A percentile compares a stretch with the other conserved stretches of the same genome.
These are phyloP conservation scores for Bathelium albidoporum DNA, from an alignment of 495 filamentous ascomycete genomes.

Conservation along the genomic window DNA sequence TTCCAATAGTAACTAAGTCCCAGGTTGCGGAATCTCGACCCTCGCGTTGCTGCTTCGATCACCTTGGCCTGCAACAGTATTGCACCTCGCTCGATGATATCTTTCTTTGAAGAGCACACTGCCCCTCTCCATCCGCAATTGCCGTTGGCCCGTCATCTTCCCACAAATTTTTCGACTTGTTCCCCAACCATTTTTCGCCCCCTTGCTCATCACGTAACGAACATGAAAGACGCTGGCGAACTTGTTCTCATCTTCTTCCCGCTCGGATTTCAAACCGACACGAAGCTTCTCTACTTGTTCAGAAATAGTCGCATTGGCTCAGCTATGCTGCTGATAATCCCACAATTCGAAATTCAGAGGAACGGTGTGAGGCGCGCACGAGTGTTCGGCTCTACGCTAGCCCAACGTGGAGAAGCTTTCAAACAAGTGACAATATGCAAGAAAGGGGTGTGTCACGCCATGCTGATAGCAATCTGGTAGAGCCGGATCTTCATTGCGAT, in stretches of 20 bases:
- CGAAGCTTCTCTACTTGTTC: neutral
- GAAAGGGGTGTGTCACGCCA: neutral
- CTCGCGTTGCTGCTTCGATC: neutral
- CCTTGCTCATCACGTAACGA: neutral
- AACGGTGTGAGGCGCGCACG: neutral
- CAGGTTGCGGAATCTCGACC: neutral
- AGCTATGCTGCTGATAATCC: neutral
- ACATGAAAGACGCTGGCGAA: neutral
- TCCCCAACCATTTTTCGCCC: neutral
- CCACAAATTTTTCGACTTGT: neutral
- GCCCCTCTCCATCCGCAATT: neutral
- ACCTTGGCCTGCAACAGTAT: neutral
- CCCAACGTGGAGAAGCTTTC: neutral
- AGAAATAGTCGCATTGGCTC: neutral
- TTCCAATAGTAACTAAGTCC: neutral
- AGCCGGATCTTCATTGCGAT: neutral
- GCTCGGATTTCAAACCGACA: neutral
- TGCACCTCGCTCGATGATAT: neutral
- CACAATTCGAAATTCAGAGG: neutral
- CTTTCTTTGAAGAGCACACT: neutral
- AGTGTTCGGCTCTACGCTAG: neutral
- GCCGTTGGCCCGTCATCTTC: neutral
- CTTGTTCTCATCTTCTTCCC: neutral
- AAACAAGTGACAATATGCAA: neutral
- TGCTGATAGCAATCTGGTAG: neutral